Base-by-base conservation (phyloP, 352 stramenopile species). In the Pythium aquatile region DNA sequence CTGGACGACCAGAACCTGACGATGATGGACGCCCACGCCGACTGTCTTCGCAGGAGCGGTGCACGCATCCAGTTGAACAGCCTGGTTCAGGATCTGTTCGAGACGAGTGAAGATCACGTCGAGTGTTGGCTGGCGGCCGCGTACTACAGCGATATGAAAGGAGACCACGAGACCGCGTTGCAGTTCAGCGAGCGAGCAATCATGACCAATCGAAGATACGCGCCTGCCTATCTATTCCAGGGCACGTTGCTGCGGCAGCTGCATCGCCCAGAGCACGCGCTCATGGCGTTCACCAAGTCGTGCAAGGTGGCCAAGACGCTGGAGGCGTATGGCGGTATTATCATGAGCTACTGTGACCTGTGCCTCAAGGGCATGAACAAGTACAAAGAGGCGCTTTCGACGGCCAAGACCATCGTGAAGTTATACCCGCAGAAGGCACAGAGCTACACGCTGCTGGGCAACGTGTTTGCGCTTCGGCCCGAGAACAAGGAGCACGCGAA, bases 111-210 rank as follows among this genome's bases (percentile, higher is more conserved):
- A 10, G 48, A 66, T 6, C 73, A 83, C 26, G 70, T 75, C 9
- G 76, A 90, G 47, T 73, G 76, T 4, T 94, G 86, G 83, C 78
- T 94, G 42, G 86, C 86, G 40, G 86, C 83, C 7, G 80, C 81
- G 26, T 92, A 85, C 55, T 88, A 88, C 54, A 87, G 77, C 35
- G 82, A 91, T 16, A 68, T 91, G 53, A 94, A 92, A 49, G 78
- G 72, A 20, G 86, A 94, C 49, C 67, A 80, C 53, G 79, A 92
- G 44, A 77, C 72, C 7, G 86, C 86, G 3, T 56, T 93, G 24
- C 80, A 93, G 66, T 85, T 93, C 49, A 87, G 74, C 26, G 83
- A 94, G 37, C 77, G 82, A 24, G 81, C 86, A 24, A 81, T 94
- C 29, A 30, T 61, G 13, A 69, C 70, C 37, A 58, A 79, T 32